phyloP scores from a whole-genome alignment of 2,329 filamentous ascomycete genomes.

The Xylaria hypoxylon region DNA sequence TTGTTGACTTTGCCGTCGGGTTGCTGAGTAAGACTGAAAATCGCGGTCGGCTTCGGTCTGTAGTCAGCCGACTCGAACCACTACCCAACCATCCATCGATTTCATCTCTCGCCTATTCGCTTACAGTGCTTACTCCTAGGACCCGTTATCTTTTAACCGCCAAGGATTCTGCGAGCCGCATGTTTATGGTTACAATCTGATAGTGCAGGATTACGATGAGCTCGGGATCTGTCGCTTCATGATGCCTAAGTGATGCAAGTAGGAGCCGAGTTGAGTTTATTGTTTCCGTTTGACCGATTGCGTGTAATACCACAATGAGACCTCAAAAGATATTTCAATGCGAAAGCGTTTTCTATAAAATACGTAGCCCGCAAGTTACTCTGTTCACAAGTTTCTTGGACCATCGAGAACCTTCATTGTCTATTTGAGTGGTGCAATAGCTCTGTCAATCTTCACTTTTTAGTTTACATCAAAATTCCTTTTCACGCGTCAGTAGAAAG shows the following conservation, averaged over 20 bases:
- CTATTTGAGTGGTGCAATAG: not conserved
- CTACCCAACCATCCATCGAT: not conserved
- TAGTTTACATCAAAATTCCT: not conserved
- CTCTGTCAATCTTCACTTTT: not conserved
- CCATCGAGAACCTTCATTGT: not conserved
- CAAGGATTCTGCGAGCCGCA: not conserved
- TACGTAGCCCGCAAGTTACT: not conserved
- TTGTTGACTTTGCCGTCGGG: not conserved
- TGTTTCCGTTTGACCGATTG: not conserved
- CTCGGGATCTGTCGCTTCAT: not conserved
- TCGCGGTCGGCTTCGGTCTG: not conserved
- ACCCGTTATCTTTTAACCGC: not conserved
- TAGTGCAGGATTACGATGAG: not conserved
- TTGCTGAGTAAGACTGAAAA: not conserved
- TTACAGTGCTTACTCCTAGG: slow-evolving; percentile 1
- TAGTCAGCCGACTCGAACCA: slow-evolving; percentile 2
- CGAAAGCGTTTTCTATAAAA: not conserved
- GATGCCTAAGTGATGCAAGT: not conserved
- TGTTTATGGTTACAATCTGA: not conserved
- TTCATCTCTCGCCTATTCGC: not conserved
- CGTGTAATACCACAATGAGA: not conserved
- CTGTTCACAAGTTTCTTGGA: not conserved
- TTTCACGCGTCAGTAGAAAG: not conserved
- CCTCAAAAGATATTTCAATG: not conserved
- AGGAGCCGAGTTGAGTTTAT: not conserved